Conservation (phyloP, 2,329 filamentous ascomycete species). For the Aschersonia sp. region DNA sequence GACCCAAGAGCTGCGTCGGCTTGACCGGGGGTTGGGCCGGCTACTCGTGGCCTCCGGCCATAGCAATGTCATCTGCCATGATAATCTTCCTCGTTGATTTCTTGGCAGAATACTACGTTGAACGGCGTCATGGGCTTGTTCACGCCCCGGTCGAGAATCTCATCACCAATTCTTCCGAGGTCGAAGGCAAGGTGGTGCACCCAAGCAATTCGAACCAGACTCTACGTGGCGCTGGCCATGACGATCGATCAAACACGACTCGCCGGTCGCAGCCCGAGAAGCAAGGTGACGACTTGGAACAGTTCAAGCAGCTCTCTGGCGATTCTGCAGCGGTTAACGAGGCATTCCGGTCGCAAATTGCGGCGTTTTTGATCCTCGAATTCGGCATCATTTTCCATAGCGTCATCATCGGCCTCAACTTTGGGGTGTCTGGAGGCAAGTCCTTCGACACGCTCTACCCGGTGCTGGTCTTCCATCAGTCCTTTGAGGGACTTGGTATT, state of each 20-base stretch:
- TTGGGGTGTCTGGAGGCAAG: conserved; percentile 36
- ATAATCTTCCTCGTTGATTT: conserved; percentile 36
- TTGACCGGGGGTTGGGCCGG: conserved; percentile 34
- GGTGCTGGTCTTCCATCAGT: conserved; percentile 49
- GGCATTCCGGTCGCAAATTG: conserved; percentile 22
- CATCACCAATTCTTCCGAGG: conserved; percentile 6
- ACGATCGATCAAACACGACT: conserved; percentile 3
- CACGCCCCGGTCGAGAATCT: conserved; percentile 11
- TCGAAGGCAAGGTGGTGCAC: background rate
- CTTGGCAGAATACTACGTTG: conserved; percentile 32
- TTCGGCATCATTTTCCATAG: conserved; percentile 51
- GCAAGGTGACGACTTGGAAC: conserved; percentile 7
- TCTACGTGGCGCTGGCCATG: no score
- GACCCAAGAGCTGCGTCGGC: conserved; percentile 22
- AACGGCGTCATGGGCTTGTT: conserved; percentile 26
- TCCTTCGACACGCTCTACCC: conserved; percentile 44
- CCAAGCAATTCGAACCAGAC: no score
- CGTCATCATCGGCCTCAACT: conserved; percentile 47
- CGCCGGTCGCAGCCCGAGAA: conserved; percentile 14
- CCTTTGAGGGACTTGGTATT: conserved; percentile 49
- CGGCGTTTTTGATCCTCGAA: conserved; percentile 35
- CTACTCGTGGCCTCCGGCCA: conserved; percentile 38
- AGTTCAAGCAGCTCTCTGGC: conserved; percentile 8
- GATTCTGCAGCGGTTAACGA: conserved; percentile 5
- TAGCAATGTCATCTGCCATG: conserved; percentile 31